Evolutionary conservation across 192 early-diverging fungal species (phyloP), one percentile per base, ranked within the genome.

Genomic region (Umbelopsis sp.): DNA sequence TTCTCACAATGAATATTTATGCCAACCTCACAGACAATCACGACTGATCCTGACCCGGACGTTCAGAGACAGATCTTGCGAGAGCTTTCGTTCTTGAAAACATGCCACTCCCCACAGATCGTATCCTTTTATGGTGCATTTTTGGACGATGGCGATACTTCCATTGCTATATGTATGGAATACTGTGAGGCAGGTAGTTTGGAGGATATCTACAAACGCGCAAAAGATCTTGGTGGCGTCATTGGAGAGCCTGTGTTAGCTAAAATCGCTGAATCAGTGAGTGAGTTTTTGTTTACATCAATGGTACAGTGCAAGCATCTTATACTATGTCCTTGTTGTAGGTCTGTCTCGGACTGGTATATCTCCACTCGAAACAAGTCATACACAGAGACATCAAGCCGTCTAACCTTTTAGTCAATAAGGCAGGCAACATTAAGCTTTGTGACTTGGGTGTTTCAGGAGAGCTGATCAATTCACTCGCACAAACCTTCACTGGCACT

Each of bases 371-470:
- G 30, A 89, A 93, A 55, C 83, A 89, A 41, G 93, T 99, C 20
- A 94, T 99, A 46, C 98, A 99, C 74, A 75, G 98, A 78, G 98
- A 99, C 73, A 88, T 99, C 74, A 99, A 99, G 81, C 98, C 98
- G 6, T 96, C 94, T 12, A 99, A 99, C 80, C 95, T 99, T 69
- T 80, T 99, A 58, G 84, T 97, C 16, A 95, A 96, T n/a, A 86
- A 88, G 61, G 74, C 84, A 6, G 97, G 97, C 20, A 81, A 93
- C 69, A 91, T 99, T 70, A 99, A 98, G 78, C 85, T 99, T 23
- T 95, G 93, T 70, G 97, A 99, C 78, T 96, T 99, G 81, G 96
- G 97, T 47, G 98, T 99, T 18, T 93, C 91, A 10, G 93, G 93
- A 22, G 89, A 97, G 78, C 77, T 95, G 20, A 89, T 93, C 52